Percentiles rank a stretch among this genome's conserved stretches.
Evolutionary conservation across 805 yeast genomes (phyloP).

Genomic region (Yarrowia hollandica): DNA sequence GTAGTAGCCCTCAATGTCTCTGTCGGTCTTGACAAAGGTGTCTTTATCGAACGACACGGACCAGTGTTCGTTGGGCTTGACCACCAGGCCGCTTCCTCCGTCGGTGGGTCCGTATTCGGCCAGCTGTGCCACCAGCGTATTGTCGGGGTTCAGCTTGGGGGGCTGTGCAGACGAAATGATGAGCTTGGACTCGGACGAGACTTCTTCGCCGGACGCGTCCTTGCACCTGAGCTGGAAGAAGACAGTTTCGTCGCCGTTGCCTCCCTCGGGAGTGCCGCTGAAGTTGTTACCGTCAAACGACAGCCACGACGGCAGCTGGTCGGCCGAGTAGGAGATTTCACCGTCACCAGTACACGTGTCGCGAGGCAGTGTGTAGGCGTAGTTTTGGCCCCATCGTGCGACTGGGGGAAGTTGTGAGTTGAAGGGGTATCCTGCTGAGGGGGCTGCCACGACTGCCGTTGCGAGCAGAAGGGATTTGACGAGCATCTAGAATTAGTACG

Average conservation of each 20-base stretch:
- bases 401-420: constrained; percentile 82
- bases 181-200: constrained; percentile 54
- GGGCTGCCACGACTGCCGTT: constrained; percentile 44
- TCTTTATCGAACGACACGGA: constrained; percentile 60
- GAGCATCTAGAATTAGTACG: constrained; percentile 18
- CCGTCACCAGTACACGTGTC: constrained; percentile 60
- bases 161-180: constrained; percentile 61
- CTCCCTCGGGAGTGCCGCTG: constrained; percentile 58
- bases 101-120: constrained; percentile 70
- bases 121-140: constrained; percentile 54
- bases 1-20: constrained; percentile 63
- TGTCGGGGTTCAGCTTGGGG: constrained; percentile 48
- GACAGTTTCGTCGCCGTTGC: constrained; percentile 47
- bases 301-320: constrained; percentile 75
- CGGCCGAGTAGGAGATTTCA: constrained; percentile 50
- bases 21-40: constrained; percentile 55
- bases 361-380: constrained; percentile 64
- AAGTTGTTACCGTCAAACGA: constrained; percentile 63
- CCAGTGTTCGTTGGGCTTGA: constrained; percentile 69
- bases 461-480: constrained; percentile 24
- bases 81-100: constrained; percentile 70
- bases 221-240: constrained; percentile 61
- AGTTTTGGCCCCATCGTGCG: constrained; percentile 66
- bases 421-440: constrained; percentile 73
- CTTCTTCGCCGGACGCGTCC: constrained; percentile 53